Evolutionary conservation across 148 eudicot genomes (phyloP).

Genomic region (Fagopyrum tataricum): DNA sequence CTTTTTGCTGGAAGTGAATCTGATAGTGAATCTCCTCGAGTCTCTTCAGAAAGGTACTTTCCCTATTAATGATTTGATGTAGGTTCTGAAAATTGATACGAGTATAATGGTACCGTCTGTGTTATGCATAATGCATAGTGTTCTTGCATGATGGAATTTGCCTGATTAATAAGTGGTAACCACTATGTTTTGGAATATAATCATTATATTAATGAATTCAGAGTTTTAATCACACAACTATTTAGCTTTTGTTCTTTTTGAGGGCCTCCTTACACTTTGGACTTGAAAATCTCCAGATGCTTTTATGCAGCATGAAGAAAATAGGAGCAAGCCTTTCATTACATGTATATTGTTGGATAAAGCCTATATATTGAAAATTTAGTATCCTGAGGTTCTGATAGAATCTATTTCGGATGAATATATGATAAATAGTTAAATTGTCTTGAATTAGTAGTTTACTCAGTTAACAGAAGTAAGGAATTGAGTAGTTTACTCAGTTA

Average conservation of each 20-base stretch:
- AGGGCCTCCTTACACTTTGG: neutral
- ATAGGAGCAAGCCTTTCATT: too few relatives aligned
- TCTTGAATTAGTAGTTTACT: neutral
- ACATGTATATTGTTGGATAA: too few relatives aligned
- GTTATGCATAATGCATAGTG: neutral
- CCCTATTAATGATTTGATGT: neutral
- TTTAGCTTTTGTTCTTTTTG: neutral
- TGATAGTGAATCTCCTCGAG: slow-evolving; percentile 15
- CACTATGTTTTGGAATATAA: neutral
- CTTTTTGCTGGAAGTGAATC: slow-evolving; percentile 12
- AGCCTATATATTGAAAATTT: too few relatives aligned
- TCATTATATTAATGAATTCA: neutral
- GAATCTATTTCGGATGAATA: too few relatives aligned
- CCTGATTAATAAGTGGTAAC: neutral
- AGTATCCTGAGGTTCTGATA: too few relatives aligned
- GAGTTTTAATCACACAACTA: neutral
- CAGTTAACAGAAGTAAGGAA: too few relatives aligned
- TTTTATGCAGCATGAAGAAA: too few relatives aligned
- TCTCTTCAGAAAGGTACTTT: slow-evolving; percentile 21
- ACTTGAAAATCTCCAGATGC: too few relatives aligned
- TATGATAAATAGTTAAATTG: too few relatives aligned
- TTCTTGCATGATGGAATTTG: neutral
- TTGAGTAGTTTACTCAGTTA: too few relatives aligned
- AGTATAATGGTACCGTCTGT: neutral
- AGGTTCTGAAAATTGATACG: slow-evolving; percentile 11